These are phyloP conservation scores for Alternaria panax DNA, from an alignment of 2,329 filamentous ascomycete genomes.

Conservation along the genomic window DNA sequence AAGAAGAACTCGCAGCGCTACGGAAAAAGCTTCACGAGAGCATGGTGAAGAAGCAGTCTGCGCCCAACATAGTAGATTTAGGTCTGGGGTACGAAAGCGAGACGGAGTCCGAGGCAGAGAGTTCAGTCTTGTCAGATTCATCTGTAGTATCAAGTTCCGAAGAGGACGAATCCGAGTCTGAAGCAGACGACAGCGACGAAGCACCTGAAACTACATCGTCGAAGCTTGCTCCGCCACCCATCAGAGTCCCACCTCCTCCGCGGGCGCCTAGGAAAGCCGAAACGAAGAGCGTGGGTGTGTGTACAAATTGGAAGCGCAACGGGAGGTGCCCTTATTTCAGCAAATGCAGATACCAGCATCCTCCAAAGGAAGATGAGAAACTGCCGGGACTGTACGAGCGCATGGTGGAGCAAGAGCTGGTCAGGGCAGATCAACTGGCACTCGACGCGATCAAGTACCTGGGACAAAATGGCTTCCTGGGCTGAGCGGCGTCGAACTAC, in stretches of 20 bases:
- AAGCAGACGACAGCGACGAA: conserved; percentile 29
- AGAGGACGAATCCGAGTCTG: conserved; percentile 32
- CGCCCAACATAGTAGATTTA: conserved; percentile 29
- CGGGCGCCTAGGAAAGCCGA: conserved; percentile 10
- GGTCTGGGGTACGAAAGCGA: conserved; percentile 45
- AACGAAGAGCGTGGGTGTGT: conserved; percentile 24
- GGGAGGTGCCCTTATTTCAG: conserved; percentile 40
- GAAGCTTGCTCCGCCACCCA: conserved; percentile 34
- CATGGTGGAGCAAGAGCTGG: conserved; percentile 56
- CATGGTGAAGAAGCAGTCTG: conserved; percentile 32
- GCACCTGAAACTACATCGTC: conserved; percentile 51
- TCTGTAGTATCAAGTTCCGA: conserved; percentile 46
- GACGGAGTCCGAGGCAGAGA: conserved; percentile 31
- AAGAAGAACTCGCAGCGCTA: conserved; percentile 42
- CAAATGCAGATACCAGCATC: conserved; percentile 38
- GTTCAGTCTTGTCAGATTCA: conserved; percentile 37
- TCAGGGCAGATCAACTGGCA: conserved; percentile 52
- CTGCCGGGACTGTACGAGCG: conserved; percentile 38
- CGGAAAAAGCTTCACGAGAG: conserved; percentile 46
- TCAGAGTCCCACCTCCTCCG: conserved; percentile 23
- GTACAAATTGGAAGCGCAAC: conserved; percentile 32
- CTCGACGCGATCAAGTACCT: conserved; percentile 57
- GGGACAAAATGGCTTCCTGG: conserved; percentile 53
- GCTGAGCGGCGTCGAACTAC: conserved; percentile 18
- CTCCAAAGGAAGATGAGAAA: conserved; percentile 26